Conservation (phyloP, 768 basidiomycete genomes). For the Agrocybe praecox region DNA sequence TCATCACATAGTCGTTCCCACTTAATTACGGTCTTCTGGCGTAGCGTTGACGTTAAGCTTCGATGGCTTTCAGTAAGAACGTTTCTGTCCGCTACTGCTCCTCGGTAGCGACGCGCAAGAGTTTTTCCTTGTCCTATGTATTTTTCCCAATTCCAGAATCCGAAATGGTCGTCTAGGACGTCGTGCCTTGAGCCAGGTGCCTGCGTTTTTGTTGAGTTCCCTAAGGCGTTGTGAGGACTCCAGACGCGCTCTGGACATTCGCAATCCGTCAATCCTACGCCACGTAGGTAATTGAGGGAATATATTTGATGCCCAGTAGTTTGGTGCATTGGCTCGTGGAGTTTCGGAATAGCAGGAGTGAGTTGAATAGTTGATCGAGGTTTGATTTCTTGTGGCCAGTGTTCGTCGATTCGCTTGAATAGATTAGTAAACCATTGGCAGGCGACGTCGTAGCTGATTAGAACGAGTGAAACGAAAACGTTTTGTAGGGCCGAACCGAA, state of each 20-base stretch:
- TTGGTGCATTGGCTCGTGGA: constrained; percentile 1
- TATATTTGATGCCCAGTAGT: background rate
- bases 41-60: background rate
- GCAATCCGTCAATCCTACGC: background rate
- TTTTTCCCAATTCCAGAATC: constrained; percentile 1
- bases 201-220: background rate
- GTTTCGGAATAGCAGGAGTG: background rate
- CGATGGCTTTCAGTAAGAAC: background rate
- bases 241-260: constrained; percentile 2
- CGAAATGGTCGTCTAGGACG: background rate
- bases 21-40: background rate
- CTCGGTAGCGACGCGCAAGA: background rate
- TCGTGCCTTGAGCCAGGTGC: background rate
- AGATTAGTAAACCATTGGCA: background rate
- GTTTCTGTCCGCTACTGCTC: background rate
- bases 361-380: background rate
- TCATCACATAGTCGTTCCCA: constrained; percentile 1
- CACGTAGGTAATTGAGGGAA: background rate
- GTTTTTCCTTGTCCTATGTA: background rate
- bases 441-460: background rate
- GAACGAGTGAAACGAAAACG: background rate
- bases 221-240: background rate
- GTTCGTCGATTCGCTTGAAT: background rate
- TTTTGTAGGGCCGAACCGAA: background rate
- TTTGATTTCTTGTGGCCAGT: background rate